Base-by-base conservation (phyloP, 495 filamentous ascomycete genomes). In the Lasiosphaeria ovina region DNA sequence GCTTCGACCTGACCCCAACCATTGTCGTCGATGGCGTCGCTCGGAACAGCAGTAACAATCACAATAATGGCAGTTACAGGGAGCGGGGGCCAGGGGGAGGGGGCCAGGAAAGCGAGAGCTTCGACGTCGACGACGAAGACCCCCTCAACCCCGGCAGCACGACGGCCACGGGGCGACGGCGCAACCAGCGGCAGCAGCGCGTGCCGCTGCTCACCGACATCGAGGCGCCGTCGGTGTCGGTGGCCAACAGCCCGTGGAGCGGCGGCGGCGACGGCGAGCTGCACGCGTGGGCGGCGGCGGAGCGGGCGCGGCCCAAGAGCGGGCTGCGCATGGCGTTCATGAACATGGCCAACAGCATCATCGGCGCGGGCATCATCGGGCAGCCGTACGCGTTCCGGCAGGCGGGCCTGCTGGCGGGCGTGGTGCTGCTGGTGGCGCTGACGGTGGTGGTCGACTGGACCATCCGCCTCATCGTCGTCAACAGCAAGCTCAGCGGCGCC, bases 301-400 rank as follows among this genome's bases (percentile, higher is more conserved):
- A 83, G 61, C 75, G 69, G 0, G 54, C 61, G 9, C 72, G 82
- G 8, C 82, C 82, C 31, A 81, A 80, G 65, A 77, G 72, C 6
- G 78, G 77, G 0, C 55, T 84, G 42, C 60, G 74, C 4, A 72
- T 72, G 17, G 82, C 82, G 8, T 98, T 98, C 63, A 96, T 97
- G 91, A 98, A 98, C 74, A 98, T 98, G 94, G 92, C 93, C 49
- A 98, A 98, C 72, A 92, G 87, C 63, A 98, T 98, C 66, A 98
- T 98, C 73, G 94, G 94, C 10, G 94, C 94, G 3, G 94, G 94
- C 1, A 98, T 98, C 65, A 98, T 98, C 70, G 94, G 91, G 3
- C 95, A 98, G 72, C 92, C 94, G 8, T 98, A 98, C 75, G 94
- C 94, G 7, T 88, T 98, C 66, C 83, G 85, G 33, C 91, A 98